Conservation (phyloP, 176 grass and related monocot species). For the Poa annua region DNA sequence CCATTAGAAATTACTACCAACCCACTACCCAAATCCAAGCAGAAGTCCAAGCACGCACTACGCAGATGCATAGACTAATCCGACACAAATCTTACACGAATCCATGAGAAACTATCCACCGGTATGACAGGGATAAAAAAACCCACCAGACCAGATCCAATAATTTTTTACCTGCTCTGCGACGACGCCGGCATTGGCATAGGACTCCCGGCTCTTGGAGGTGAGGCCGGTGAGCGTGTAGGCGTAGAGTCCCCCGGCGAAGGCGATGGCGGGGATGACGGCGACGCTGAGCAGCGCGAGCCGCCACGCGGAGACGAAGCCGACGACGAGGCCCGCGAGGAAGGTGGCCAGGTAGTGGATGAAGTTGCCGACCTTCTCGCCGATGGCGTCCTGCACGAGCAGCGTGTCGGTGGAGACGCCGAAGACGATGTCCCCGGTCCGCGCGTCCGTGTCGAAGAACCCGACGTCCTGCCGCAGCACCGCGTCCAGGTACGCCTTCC, state of each 20-base stretch:
- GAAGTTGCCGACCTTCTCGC: slow-evolving; percentile 98
- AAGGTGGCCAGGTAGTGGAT: slow-evolving; percentile 96
- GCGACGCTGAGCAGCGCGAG: slow-evolving; percentile 94
- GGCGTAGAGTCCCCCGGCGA: slow-evolving; percentile 98
- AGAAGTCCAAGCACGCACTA: slow-evolving; percentile 50
- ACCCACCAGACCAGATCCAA: neutral
- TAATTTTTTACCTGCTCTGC: slow-evolving; percentile 76
- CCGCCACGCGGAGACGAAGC: slow-evolving; percentile 86
- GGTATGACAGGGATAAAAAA: neutral
- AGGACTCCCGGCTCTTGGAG: slow-evolving; percentile 92
- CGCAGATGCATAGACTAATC: slow-evolving; percentile 27
- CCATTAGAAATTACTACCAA: slow-evolving; percentile 45
- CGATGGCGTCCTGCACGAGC: slow-evolving; percentile 94
- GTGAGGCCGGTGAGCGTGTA: slow-evolving; percentile 95
- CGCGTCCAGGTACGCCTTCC: slow-evolving; percentile 83
- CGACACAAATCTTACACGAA: slow-evolving; percentile 30
- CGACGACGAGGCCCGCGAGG: slow-evolving; percentile 85
- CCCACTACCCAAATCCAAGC: slow-evolving; percentile 38
- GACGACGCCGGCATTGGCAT: slow-evolving; percentile 91
- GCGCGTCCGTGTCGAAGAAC: slow-evolving; percentile 97
- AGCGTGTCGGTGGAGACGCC: slow-evolving; percentile 91
- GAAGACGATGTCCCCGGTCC: slow-evolving; percentile 95
- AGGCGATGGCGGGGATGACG: slow-evolving; percentile 91
- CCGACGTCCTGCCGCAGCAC: slow-evolving; percentile 94
- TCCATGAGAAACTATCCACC: slow-evolving; percentile 24